These are phyloP conservation scores for Salvia splendens DNA, from an alignment of 257 asterid species.

Conservation along the genomic window DNA sequence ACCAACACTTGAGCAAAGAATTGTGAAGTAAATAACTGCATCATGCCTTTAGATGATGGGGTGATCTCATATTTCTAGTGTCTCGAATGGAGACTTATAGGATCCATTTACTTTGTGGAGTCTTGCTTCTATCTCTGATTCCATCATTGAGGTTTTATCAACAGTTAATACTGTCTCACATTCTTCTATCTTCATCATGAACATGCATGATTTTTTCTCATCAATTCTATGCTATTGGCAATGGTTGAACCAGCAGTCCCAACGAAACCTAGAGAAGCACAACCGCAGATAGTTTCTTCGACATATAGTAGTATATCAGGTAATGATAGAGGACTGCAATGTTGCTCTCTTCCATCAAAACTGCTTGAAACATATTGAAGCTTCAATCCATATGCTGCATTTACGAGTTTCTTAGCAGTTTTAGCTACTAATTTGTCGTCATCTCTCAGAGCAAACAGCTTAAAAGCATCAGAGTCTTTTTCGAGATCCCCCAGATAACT, in stretches of 20 bases:
- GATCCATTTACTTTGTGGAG: no score
- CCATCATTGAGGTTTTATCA: slow-evolving; percentile 12
- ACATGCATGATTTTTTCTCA: slow-evolving; percentile 61
- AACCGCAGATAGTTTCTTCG: slow-evolving; percentile 79
- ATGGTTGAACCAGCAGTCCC: slow-evolving; percentile 95
- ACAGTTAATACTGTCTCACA: slow-evolving; percentile 1
- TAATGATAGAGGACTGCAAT: slow-evolving; percentile 45
- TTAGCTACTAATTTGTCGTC: slow-evolving; percentile 53
- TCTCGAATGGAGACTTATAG: not conserved
- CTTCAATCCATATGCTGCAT: slow-evolving; percentile 35
- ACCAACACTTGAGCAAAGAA: not conserved
- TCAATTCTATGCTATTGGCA: slow-evolving; percentile 67
- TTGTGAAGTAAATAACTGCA: not conserved
- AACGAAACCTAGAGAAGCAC: slow-evolving; percentile 87
- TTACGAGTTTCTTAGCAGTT: slow-evolving; percentile 56
- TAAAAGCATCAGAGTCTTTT: slow-evolving; percentile 51
- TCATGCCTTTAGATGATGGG: not conserved
- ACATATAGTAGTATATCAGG: slow-evolving; percentile 62
- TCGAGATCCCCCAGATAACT: slow-evolving; percentile 67
- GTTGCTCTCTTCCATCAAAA: slow-evolving; percentile 33
- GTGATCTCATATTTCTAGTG: not conserved
- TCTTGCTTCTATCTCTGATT: not conserved
- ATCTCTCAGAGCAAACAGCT: slow-evolving; percentile 56
- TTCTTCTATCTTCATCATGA: slow-evolving; percentile 25
- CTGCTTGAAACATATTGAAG: slow-evolving; percentile 37